Evolutionary conservation across 148 eudicot species (phyloP).

Genomic region (Nepenthes gracilis): DNA sequence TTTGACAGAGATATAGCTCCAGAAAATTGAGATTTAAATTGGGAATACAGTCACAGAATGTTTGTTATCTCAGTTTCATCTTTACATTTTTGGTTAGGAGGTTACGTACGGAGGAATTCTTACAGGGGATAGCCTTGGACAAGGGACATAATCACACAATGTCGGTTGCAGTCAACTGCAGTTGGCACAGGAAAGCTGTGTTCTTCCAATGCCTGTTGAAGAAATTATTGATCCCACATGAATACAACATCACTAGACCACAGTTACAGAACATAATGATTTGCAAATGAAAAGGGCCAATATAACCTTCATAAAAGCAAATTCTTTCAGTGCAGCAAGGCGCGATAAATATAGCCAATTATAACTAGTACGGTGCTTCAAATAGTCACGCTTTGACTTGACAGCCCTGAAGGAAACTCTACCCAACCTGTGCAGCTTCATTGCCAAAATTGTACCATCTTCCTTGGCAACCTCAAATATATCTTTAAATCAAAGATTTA

Average conservation of each 20-base stretch:
- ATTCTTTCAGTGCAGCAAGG: slow-evolving; percentile 91
- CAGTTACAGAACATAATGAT: not conserved
- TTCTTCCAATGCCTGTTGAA: slow-evolving; percentile 63
- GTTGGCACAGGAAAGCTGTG: slow-evolving; percentile 89
- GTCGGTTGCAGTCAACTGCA: slow-evolving; percentile 94
- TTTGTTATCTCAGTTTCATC: no score
- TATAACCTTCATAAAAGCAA: slow-evolving; percentile 90
- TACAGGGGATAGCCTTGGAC: slow-evolving; percentile 95
- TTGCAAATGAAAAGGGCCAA: not conserved
- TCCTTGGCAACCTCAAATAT: slow-evolving; percentile 88
- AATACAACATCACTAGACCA: slow-evolving; percentile 4
- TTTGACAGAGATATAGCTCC: no score
- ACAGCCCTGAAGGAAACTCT: slow-evolving; percentile 94
- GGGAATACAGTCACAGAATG: no score
- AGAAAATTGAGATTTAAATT: no score
- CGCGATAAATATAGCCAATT: slow-evolving; percentile 91
- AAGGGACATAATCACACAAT: slow-evolving; percentile 95
- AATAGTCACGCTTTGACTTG: slow-evolving; percentile 92
- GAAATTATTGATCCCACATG: slow-evolving; percentile 10
- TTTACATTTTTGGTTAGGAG: no score
- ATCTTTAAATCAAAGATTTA: slow-evolving; percentile 28
- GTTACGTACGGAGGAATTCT: slow-evolving; percentile 11
- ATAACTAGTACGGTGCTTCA: slow-evolving; percentile 75
- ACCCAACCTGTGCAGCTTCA: slow-evolving; percentile 95
- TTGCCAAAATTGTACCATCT: slow-evolving; percentile 83